Percentiles rank a stretch among this genome's conserved stretches.
phyloP scores from a whole-genome alignment of 1,284 basidiomycete species.

The Melanopsichium pennsylvanicum region DNA sequence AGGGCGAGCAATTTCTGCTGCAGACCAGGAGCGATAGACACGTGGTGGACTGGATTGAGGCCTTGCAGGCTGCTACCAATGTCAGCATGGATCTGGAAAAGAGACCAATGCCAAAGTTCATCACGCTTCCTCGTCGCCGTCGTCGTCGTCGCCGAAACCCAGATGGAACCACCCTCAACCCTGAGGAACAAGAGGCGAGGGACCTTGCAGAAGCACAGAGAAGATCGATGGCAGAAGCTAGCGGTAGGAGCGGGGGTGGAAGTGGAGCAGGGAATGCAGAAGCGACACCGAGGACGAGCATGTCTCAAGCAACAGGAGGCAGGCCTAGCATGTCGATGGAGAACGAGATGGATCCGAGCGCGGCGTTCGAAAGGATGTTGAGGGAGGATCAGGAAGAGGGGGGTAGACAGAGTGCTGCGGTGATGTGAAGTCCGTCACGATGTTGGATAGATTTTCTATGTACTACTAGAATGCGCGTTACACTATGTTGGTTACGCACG shows the following conservation, averaged over 20 bases:
- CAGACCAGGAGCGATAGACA: conserved; percentile 85
- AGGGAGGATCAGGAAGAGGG: conserved; percentile 50
- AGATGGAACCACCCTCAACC: conserved; percentile 31
- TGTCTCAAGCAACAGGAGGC: conserved; percentile 4
- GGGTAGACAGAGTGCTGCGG: conserved; percentile 22
- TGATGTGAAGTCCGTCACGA: conserved; percentile 15
- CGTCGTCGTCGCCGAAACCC: conserved; percentile 49
- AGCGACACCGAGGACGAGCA: conserved; percentile 20
- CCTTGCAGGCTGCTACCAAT: conserved; percentile 91
- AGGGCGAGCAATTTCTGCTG: conserved; percentile 94
- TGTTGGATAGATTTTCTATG: too few relatives aligned
- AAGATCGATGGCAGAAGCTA: conserved; percentile 49
- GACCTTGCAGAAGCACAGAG: conserved; percentile 60
- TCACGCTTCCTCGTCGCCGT: conserved; percentile 62
- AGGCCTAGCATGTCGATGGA: conserved; percentile 39
- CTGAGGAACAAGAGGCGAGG: conserved; percentile 47
- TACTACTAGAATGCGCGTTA: too few relatives aligned
- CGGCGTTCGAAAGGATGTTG: conserved; percentile 56
- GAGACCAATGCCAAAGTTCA: conserved; percentile 70
- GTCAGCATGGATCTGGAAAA: conserved; percentile 89
- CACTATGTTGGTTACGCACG: too few relatives aligned
- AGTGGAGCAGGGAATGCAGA: neutral
- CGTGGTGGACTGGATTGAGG: conserved; percentile 97
- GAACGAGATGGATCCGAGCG: conserved; percentile 45
- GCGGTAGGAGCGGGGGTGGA: conserved; percentile 17